These are phyloP conservation scores for Aspergillus floridensis DNA, from an alignment of 2,329 filamentous ascomycete species.

Conservation along the genomic window DNA sequence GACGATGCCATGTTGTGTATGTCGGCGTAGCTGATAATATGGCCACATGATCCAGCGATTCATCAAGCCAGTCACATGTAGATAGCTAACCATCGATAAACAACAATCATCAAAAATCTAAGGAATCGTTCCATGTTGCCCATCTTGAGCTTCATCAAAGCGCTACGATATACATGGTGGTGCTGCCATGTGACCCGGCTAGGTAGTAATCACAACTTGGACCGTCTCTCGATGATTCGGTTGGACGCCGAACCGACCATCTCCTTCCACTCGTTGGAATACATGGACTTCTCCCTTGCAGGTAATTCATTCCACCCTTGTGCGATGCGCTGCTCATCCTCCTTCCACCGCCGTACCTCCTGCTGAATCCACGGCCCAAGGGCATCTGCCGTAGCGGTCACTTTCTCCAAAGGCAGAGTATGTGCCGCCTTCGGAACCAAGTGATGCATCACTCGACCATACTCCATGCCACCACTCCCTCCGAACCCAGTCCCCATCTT, in stretches of 20 bases:
- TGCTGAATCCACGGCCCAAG: conserved; percentile 3
- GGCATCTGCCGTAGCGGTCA: conserved; percentile 22
- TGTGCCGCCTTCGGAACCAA: conserved; percentile 23
- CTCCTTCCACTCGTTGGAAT: background rate
- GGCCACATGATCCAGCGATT: too few relatives aligned
- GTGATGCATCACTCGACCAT: conserved; percentile 28
- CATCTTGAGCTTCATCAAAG: too few relatives aligned
- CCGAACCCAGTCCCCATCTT: conserved; percentile 32
- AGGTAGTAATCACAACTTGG: background rate
- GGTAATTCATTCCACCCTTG: background rate
- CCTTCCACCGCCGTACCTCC: background rate
- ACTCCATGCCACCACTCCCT: conserved; percentile 52
- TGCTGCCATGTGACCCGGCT: too few relatives aligned
- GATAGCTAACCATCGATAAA: too few relatives aligned
- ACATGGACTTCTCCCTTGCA: background rate
- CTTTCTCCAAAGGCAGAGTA: conserved; percentile 28
- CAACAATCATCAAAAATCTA: too few relatives aligned
- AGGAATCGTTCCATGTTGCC: too few relatives aligned
- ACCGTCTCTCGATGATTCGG: background rate
- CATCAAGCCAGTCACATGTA: too few relatives aligned
- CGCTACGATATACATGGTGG: too few relatives aligned
- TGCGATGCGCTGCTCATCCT: background rate
- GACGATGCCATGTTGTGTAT: too few relatives aligned
- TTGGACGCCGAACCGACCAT: background rate
- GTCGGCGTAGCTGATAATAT: too few relatives aligned